Evolutionary conservation across 1,284 basidiomycete genomes (phyloP), one percentile per base, ranked within the genome.

Genomic region (Sutorius eximius): DNA sequence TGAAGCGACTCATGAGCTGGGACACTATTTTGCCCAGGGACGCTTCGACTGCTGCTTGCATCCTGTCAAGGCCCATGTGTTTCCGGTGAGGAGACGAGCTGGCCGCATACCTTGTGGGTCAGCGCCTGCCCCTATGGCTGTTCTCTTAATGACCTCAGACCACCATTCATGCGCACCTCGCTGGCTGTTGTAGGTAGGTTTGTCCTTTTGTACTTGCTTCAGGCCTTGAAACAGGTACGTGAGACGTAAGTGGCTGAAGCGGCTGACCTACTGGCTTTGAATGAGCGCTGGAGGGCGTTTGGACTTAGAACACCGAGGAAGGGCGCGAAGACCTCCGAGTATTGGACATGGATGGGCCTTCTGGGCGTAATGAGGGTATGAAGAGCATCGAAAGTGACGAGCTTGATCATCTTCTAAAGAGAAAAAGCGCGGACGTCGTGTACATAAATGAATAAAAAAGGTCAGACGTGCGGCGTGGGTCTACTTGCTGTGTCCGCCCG

Each of bases 351-450:
- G 49, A 91, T 77, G 9, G 88, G 87, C 42, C 72, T 70, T 5
- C 86, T 81, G 18, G 86, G 87, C 1, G 77, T 77, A 18, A 91
- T 73, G 12, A 89, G 73, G 16, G 89, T 91, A 62, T 85, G 81
- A 27, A 90, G 74, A 1, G 83, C 82, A 62, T 91, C 89, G 62
- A 91, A 90, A 18, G 84, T 82, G 37, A 89, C 83, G 4, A 89
- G 74, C 48, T 33, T 71, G 57, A 66, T 58, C 56, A 53, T 56
- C 6, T 27, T 18, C 16, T 18, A 15, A 29, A 16, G 15, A n/a
- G 27, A 46, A 22, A 15, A 15, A 12, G 13, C 29, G n/a, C 18
- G 29, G 30, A 12, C 11, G 45, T 38, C 22, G 30, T 24, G 45
- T 47, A 65, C 52, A 53, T 55, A 65, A 59, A 53, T 49, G 66